phyloP scores from a whole-genome alignment of 2,329 filamentous ascomycete genomes.

The Talaromyces piceae region DNA sequence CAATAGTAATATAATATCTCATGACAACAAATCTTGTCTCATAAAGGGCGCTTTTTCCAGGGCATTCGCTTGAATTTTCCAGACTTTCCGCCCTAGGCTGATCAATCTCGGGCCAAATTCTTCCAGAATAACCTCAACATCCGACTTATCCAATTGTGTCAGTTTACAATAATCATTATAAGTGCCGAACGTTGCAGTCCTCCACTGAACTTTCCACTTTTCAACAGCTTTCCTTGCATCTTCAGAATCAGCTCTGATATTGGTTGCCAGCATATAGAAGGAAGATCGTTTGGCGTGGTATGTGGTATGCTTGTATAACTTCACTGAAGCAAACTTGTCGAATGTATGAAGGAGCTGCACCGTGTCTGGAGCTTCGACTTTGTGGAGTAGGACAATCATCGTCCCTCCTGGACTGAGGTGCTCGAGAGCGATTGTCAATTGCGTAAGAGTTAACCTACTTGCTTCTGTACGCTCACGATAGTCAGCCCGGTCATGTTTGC shows the following conservation, averaged over 20 bases:
- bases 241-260: conserved; percentile 27
- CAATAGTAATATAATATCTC: no score
- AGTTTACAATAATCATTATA: conserved; percentile 7
- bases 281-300: conserved; percentile 40
- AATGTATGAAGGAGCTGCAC: conserved; percentile 35
- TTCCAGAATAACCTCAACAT: conserved; percentile 22
- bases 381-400: conserved; percentile 47
- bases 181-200: conserved; percentile 29
- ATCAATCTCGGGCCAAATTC: conserved; percentile 32
- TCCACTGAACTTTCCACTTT: conserved; percentile 23
- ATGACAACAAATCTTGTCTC: not conserved
- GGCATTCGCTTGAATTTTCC: conserved; percentile 18
- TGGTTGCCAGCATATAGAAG: conserved; percentile 47
- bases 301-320: conserved; percentile 39
- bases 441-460: conserved; percentile 25
- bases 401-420: conserved; percentile 42
- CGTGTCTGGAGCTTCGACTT: conserved; percentile 36
- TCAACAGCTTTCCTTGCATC: conserved; percentile 31
- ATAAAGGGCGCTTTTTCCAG: conserved; percentile 4
- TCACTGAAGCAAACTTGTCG: conserved; percentile 34
- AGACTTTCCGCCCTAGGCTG: conserved; percentile 24
- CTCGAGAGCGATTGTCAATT: conserved; percentile 42
- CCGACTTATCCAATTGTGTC: conserved; percentile 5
- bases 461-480: conserved; percentile 33
- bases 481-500: conserved; percentile 27